Base-by-base conservation (phyloP, 805 yeast species). In the Crinitomyces ghanaensis region DNA sequence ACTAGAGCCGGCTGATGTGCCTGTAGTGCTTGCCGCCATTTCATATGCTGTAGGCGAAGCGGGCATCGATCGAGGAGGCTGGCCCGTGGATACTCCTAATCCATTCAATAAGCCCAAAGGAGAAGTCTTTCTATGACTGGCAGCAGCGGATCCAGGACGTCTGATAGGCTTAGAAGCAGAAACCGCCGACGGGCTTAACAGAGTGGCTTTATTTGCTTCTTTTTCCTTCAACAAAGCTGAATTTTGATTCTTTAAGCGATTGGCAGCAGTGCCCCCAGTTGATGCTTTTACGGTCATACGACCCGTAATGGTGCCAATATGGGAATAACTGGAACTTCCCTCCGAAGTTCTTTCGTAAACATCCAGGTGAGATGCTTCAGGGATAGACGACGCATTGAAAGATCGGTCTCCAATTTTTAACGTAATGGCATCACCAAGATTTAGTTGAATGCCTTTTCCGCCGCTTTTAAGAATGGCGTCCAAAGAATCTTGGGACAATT, bases 241-340 rank as follows among this genome's bases (percentile, higher is more conserved):
- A 30, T 37, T 36, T 31, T 48, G 51, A 16, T 43, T 30, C 38
- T 42, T 37, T 19, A 46, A 33, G 14, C 31, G 34, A n/a, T 42
- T 21, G 18, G 38, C 26, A 8, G 30, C 26, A 19, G 21, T 33
- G 13, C 34, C 38, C 6, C 30, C 26, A 12, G 18, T 30, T 14
- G 40, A 20, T 21, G 40, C 44, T 25, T 21, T 30, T 18, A 49
- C 44, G 8, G 44, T 39, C 26, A 45, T 33, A 21, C 41, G 36
- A 27, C 45, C 48, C 18, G 51, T 31, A n/a, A 49, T 36, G 13
- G 22, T 28, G 24, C 53, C 52, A 7, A 46, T 38, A 15, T 30
- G 28, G 17, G 20, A 21, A 18, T 16, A 38, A 11, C 19, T 19
- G 19, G 37, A 25, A 6, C 25, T 18, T 5, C 9, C 19, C 20